Evolutionary conservation across 2,329 filamentous ascomycete species (phyloP), one percentile per base, ranked within the genome.

Genomic region (Pseudocercospora fuligena): DNA sequence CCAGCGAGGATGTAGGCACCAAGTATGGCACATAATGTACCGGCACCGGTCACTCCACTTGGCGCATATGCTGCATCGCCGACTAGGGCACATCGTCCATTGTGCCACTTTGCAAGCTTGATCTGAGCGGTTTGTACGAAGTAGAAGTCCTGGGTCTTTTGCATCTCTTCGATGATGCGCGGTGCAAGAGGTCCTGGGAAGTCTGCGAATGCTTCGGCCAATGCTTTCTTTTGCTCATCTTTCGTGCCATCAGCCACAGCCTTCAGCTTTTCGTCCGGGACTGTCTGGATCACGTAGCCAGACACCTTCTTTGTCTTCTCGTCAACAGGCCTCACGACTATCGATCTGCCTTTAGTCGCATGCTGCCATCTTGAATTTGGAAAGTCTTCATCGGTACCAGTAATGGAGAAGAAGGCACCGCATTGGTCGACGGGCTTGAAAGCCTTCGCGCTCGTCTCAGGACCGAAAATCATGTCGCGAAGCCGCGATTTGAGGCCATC

Each of bases 1-100:
- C 70, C 68, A 12, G 70, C 70, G n/a, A 82, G 70, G 1, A 80
- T 70, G 56, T 81, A 82, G 0, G 77, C 75, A 2, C 80, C 80
- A 5, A 80, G 68, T 7, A 82, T 75, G 0, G 79, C 79, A 2
- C 76, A 69, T 4, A 74, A 73, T 16, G 73, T 77, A 1, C 77
- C 77, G 66, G 75, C 70, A 0, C 76, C 77, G 1, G 73, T 75
- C 6, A 78, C 47, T 0, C 75, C 72, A 16, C 75, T 76, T 0
- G 80, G 80, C 53, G 76, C 78, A 64, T 77, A 79, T 1, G 73
- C 80, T 1, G 80, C 78, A 66, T 82, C 80, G 5, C 80, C 80
- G 1, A 81, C 65, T 3, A 82, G 68, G 6, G 64, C 78, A 6
- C 76, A 71, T n/a, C 77, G 74, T 7, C 78, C 77, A 19, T 74